Conservation (phyloP, 495 filamentous ascomycete species). For the Penicillium lividum region DNA sequence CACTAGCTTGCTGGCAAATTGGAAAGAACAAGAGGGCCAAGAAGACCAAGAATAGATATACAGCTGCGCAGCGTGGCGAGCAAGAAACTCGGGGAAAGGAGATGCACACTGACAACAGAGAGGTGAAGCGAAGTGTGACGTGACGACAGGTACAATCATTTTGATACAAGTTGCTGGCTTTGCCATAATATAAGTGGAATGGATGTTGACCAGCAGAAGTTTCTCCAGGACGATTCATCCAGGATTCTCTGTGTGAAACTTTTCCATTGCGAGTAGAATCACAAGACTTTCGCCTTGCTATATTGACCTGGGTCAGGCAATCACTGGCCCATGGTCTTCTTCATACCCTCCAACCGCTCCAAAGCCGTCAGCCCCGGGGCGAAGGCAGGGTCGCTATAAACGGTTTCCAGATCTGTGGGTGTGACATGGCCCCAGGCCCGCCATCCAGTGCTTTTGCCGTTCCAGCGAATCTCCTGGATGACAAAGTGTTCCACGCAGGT, state of each 20-base stretch:
- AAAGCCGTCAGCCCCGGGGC: constrained; percentile 29
- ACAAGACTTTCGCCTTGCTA: background rate
- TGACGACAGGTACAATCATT: background rate
- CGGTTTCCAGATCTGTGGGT: constrained; percentile 56
- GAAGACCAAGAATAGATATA: background rate
- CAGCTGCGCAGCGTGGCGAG: background rate
- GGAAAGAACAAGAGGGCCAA: background rate
- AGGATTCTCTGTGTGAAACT: background rate
- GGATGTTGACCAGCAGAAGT: background rate
- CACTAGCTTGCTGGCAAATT: constrained; percentile 9
- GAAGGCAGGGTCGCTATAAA: constrained; percentile 38
- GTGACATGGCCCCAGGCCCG: constrained; percentile 70
- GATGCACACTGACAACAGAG: background rate
- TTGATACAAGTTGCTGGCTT: background rate
- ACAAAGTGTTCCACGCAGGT: constrained; percentile 78
- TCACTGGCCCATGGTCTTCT: constrained; percentile 21
- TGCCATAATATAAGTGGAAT: background rate
- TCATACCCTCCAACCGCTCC: constrained; percentile 40
- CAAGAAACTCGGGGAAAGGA: background rate
- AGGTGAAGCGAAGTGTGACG: background rate
- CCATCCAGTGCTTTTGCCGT: constrained; percentile 65
- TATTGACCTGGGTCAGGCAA: background rate
- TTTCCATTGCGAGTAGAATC: background rate
- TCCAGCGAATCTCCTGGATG: constrained; percentile 60
- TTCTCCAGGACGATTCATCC: background rate